Conservation (phyloP, 192 early-diverging fungal genomes). For the Coemansia sp. region DNA sequence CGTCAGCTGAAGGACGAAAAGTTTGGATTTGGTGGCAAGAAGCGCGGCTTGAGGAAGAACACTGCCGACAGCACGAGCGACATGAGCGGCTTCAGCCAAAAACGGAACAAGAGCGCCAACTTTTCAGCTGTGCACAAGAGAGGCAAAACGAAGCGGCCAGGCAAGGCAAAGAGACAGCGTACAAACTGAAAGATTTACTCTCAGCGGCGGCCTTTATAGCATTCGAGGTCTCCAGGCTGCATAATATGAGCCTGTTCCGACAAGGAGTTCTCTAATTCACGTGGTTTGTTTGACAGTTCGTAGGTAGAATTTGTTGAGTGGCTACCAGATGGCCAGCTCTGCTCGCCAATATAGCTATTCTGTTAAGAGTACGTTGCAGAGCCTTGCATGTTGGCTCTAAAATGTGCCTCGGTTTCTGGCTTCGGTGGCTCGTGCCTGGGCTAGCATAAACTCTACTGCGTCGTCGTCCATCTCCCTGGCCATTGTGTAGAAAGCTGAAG, state of each 20-base stretch:
- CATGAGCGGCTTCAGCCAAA: slow-evolving; percentile 60
- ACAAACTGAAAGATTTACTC: too few species aligned
- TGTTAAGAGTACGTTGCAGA: too few species aligned
- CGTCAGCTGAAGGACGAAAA: slow-evolving; percentile 73
- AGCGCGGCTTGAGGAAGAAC: slow-evolving; percentile 74
- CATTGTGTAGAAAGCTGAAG: slow-evolving; percentile 21
- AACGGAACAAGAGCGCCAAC: slow-evolving; percentile 37
- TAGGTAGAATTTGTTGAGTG: neutral
- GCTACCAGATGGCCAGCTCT: too few species aligned
- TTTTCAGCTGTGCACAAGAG: slow-evolving; percentile 20
- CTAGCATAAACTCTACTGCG: slow-evolving; percentile 9
- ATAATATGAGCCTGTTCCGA: too few species aligned
- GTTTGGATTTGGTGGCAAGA: slow-evolving; percentile 90
- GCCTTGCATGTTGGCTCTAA: too few species aligned
- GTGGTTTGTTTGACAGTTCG: too few species aligned
- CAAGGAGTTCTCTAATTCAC: too few species aligned
- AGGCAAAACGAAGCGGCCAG: slow-evolving; percentile 37
- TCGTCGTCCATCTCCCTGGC: slow-evolving; percentile 14
- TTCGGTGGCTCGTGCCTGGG: slow-evolving; percentile 5
- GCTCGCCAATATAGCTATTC: too few species aligned
- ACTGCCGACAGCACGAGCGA: slow-evolving; percentile 71
- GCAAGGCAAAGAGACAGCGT: slow-evolving; percentile 43
- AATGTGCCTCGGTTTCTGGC: too few species aligned
- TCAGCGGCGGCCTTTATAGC: too few species aligned
- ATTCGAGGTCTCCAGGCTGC: too few species aligned